phyloP scores from a whole-genome alignment of 2,329 filamentous ascomycete genomes.

The Pseudopyrenochaeta lycopersici region DNA sequence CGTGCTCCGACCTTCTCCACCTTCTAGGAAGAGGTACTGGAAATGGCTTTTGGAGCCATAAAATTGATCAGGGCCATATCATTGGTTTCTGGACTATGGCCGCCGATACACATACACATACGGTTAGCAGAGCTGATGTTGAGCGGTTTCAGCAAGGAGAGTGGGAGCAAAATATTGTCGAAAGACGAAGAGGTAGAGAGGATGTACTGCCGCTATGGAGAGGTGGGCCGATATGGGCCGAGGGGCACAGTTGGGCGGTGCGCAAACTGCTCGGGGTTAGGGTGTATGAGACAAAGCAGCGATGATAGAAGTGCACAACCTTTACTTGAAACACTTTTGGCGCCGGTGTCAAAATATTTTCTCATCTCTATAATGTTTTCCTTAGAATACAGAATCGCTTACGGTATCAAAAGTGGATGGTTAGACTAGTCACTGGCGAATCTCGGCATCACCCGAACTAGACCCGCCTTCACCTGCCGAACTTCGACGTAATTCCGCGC shows the following conservation, averaged over 20 bases:
- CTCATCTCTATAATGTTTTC: too few relatives aligned
- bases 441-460: background rate
- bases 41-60: conserved; percentile 20
- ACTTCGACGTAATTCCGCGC: conserved; percentile 11
- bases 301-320: conserved; percentile 3
- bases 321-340: too few relatives aligned
- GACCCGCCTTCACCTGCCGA: conserved; percentile 10
- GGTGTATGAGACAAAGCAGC: conserved; percentile 26
- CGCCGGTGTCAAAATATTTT: too few relatives aligned
- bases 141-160: conserved; percentile 31
- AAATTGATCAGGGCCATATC: conserved; percentile 30
- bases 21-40: conserved; percentile 8
- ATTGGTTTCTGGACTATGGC: conserved; percentile 34
- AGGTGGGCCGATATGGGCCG: conserved; percentile 29
- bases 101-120: conserved; percentile 22
- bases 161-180: conserved; percentile 24
- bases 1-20: conserved; percentile 25
- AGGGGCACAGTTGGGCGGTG: conserved; percentile 31
- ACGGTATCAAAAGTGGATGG: background rate
- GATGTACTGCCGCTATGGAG: conserved; percentile 34
- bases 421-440: conserved; percentile 1
- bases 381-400: too few relatives aligned
- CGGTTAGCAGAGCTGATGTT: conserved; percentile 28
- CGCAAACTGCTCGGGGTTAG: conserved; percentile 24
- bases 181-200: conserved; percentile 15